Conservation (phyloP, 768 basidiomycete genomes). For the Podaxis sp. region DNA sequence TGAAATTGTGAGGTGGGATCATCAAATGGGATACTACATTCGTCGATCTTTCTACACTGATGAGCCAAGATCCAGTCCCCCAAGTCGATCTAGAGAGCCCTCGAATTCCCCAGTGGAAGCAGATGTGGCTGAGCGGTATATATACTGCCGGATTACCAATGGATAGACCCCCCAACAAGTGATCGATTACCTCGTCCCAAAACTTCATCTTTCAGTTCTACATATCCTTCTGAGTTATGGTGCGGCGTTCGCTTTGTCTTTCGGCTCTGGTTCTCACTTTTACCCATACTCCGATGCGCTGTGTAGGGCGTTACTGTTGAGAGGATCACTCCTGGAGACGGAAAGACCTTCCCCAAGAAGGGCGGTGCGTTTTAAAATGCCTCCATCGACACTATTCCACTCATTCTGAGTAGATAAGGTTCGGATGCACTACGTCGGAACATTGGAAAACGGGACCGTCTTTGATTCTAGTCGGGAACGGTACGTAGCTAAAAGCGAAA, state of each 20-base stretch:
- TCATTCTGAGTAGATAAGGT: slow-evolving; percentile 49
- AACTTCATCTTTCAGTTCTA: background rate
- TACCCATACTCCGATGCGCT: background rate
- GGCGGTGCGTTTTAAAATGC: slow-evolving; percentile 51
- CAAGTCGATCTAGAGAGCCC: background rate
- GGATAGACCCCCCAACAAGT: background rate
- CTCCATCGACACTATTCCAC: background rate
- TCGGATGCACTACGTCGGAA: slow-evolving; percentile 77
- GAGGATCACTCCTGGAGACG: slow-evolving; percentile 55
- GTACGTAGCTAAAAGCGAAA: slow-evolving; percentile 32
- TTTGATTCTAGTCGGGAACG: slow-evolving; percentile 81
- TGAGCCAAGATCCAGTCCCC: background rate
- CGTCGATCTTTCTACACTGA: background rate
- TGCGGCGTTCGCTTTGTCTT: background rate
- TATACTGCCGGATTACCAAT: background rate
- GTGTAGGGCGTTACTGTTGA: slow-evolving; percentile 70
- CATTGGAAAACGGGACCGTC: slow-evolving; percentile 49
- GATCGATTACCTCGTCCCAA: slow-evolving; percentile 3
- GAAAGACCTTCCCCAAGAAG: slow-evolving; percentile 54
- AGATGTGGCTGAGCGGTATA: background rate
- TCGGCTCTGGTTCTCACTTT: background rate
- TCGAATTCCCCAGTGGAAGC: background rate
- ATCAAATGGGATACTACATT: background rate
- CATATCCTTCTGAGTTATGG: background rate
- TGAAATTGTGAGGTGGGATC: background rate